Percentiles rank a stretch among this genome's conserved stretches.
These are phyloP conservation scores for Luzula sylvatica DNA, from an alignment of 176 grass and related monocot species.

Conservation along the genomic window DNA sequence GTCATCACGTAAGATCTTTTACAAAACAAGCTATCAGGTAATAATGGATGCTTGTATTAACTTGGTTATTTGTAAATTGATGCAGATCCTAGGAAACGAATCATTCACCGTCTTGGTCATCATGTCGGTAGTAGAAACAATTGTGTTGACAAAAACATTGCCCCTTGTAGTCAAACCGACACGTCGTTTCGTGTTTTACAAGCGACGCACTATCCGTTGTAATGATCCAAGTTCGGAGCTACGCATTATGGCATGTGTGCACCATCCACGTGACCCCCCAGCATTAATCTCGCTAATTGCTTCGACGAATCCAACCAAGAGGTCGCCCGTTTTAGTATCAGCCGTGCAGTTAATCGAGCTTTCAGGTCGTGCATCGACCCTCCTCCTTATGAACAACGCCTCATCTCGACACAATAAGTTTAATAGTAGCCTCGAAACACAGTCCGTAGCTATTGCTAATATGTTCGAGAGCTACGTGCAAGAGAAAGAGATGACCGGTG, in stretches of 20 bases:
- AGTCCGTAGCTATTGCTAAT: conserved; percentile 46
- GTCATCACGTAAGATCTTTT: not conserved
- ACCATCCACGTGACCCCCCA: conserved; percentile 47
- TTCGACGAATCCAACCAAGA: conserved; percentile 28
- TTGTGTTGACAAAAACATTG: conserved; percentile 35
- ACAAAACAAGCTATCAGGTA: too few relatives aligned
- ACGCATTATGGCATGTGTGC: conserved; percentile 43
- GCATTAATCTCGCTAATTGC: conserved; percentile 38
- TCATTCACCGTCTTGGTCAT: conserved; percentile 64
- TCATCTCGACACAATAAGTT: not conserved
- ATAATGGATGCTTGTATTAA: not conserved
- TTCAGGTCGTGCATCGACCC: conserved; percentile 35
- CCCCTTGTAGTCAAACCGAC: conserved; percentile 43
- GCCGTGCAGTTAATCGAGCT: conserved; percentile 73
- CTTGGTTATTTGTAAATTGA: not conserved
- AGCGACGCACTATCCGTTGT: conserved; percentile 57
- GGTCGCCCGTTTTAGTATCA: conserved; percentile 30
- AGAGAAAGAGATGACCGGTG: conserved; percentile 4
- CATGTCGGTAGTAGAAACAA: conserved; percentile 47
- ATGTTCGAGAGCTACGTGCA: conserved; percentile 57
- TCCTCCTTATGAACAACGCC: conserved; percentile 37
- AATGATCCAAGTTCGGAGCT: conserved; percentile 39
- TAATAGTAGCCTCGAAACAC: conserved; percentile 29
- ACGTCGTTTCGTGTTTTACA: conserved; percentile 51
- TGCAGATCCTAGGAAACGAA: conserved; percentile 48